Evolutionary conservation across 2,329 filamentous ascomycete species (phyloP), one percentile per base, ranked within the genome.

Genomic region (Sclerotinia borealis): DNA sequence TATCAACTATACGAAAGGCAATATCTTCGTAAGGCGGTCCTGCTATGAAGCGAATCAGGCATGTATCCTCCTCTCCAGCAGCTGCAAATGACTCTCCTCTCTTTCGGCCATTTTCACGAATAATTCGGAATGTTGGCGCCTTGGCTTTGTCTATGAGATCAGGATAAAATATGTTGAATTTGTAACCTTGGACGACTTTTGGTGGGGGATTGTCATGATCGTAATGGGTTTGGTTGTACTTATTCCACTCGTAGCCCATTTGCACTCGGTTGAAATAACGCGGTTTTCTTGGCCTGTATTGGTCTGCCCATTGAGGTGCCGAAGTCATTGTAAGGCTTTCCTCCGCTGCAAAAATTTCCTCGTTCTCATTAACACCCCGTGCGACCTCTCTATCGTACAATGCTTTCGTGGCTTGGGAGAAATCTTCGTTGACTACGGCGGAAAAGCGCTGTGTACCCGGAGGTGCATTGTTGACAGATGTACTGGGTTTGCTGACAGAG

Each of bases 241-340:
- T 99, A 81, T 99, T 99, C 95, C 95, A 99, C 76, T 99, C 95
- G 76, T 98, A 99, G 60, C 95, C 95, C 91, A 97, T 97, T 76
- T 96, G 93, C 52, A 98, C 93, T 47, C 95, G 89, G 75, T 98
- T 98, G 83, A 99, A 99, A 78, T 97, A 98, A 65, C 90, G 86
- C 15, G 95, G 95, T 77, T 98, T 99, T 67, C 95, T 85, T 9
- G 93, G 92, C 45, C 89, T 85, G 76, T 96, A 90, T 76, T 93
- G 92, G 73, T 87, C 86, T 7, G 89, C 87, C 92, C 92, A 96
- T 68, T 87, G 84, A 4, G 91, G 88, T 68, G 86, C 86, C 3
- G 83, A 79, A 6, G 79, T 78, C 11, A 83, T 84, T 37, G 82
- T 79, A 31, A 96, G 86, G 47, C 88, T 83, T 77, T 96, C 95